These are phyloP conservation scores for Bidens hawaiensis DNA, from an alignment of 140 eudicot genomes.

Conservation along the genomic window DNA sequence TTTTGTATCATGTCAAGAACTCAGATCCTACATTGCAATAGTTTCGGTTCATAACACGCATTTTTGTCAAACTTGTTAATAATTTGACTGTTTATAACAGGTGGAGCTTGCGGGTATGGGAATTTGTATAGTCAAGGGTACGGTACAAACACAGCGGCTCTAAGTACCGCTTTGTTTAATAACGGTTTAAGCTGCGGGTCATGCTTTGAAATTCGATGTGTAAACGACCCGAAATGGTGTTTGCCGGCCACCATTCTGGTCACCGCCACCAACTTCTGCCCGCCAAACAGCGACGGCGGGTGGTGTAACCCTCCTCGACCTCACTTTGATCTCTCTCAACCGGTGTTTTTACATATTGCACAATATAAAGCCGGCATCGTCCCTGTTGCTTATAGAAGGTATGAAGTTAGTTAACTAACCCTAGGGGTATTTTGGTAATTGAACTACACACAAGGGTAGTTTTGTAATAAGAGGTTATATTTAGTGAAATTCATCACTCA, in stretches of 20 bases:
- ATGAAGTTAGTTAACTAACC: not conserved
- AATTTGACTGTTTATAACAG: constrained; percentile 9
- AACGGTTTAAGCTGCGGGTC: constrained; percentile 65
- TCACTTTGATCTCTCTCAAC: constrained; percentile 72
- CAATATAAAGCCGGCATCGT: constrained; percentile 63
- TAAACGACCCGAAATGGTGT: constrained; percentile 53
- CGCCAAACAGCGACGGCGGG: constrained; percentile 67
- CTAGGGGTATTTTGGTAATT: not conserved
- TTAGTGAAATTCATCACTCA: no score
- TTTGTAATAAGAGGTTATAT: not conserved
- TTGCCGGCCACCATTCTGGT: constrained; percentile 54
- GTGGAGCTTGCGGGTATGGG: constrained; percentile 74
- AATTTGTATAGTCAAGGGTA: constrained; percentile 66
- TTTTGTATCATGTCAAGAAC: no score
- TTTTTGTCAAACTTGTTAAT: no score
- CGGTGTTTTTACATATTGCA: constrained; percentile 62
- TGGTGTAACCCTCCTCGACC: constrained; percentile 74
- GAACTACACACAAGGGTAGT: not conserved
- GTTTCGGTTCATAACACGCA: no score
- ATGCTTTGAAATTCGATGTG: constrained; percentile 52
- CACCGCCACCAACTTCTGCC: constrained; percentile 77
- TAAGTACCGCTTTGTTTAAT: constrained; percentile 63
- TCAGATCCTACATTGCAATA: no score
- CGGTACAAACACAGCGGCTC: constrained; percentile 72
- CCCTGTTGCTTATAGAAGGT: constrained; percentile 75